Percentiles rank a stretch among this genome's conserved stretches.
These are phyloP conservation scores for Scenedesmus sp. DNA, from an alignment of 163 green algal species.

Conservation along the genomic window DNA sequence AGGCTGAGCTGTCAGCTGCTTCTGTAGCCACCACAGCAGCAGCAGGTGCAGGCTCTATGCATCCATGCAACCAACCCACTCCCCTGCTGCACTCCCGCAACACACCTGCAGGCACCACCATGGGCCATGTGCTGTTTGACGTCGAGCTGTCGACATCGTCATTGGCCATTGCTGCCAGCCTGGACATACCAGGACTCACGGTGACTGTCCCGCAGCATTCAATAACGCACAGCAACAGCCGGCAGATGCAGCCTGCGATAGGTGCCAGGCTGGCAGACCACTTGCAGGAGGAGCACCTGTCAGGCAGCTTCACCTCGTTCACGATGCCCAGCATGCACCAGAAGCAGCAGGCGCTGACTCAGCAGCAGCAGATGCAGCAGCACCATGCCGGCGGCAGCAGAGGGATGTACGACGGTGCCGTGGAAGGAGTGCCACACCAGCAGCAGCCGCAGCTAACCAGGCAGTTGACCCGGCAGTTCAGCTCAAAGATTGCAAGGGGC, in stretches of 20 bases:
- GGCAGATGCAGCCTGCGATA: not conserved
- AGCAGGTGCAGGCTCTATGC: not conserved
- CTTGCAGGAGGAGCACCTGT: constrained; percentile 26
- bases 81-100: not conserved
- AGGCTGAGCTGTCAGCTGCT: not conserved
- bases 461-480: not conserved
- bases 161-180: not conserved
- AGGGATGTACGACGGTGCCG: not conserved
- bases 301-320: not conserved
- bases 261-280: not conserved
- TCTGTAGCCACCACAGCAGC: not conserved
- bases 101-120: not conserved
- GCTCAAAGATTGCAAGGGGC: not conserved
- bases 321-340: not conserved
- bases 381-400: not conserved
- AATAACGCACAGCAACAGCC: not conserved
- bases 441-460: not conserved
- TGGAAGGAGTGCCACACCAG: not conserved
- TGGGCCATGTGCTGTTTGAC: constrained; percentile 36
- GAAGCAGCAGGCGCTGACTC: not conserved
- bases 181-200: constrained; percentile 37
- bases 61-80: not conserved
- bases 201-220: not conserved
- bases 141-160: constrained; percentile 30
- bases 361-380: constrained; percentile 2